Conservation (phyloP, 1,139 yeast genomes). For the Geotrichum reessii region DNA sequence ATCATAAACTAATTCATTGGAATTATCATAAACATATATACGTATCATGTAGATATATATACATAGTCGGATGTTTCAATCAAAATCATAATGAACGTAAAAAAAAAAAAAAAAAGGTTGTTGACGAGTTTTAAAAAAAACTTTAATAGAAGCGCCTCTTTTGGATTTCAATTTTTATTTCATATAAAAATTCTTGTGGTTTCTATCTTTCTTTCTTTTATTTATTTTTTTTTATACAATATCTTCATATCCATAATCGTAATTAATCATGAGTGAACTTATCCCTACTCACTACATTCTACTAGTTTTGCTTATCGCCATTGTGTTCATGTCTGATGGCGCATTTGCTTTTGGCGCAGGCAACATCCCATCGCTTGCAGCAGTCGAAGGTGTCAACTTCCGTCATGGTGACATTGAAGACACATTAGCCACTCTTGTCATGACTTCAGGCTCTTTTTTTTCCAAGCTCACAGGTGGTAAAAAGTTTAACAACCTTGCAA, state of each 20-base stretch:
- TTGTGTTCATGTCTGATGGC: conserved; percentile 15
- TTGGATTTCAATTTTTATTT: background rate
- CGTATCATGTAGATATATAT: too few relatives aligned
- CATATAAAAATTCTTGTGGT: background rate
- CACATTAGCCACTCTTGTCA: conserved; percentile 22
- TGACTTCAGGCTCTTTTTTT: conserved; percentile 21
- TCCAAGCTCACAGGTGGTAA: conserved; percentile 23
- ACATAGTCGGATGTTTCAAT: too few relatives aligned
- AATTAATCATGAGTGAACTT: background rate
- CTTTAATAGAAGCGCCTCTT: background rate
- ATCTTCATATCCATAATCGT: background rate
- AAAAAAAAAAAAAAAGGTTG: background rate
- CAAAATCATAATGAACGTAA: background rate
- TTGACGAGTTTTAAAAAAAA: background rate
- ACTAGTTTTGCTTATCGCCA: conserved; percentile 10
- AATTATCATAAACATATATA: too few relatives aligned
- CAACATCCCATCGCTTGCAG: conserved; percentile 27
- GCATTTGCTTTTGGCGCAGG: conserved; percentile 30
- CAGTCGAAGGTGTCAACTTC: conserved; percentile 26
- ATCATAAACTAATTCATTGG: too few relatives aligned
- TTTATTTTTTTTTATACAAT: background rate
- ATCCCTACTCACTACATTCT: background rate
- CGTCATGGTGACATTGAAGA: conserved; percentile 31
- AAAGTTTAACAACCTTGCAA: conserved; percentile 25
- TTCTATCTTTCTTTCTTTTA: background rate